A percentile compares a stretch with the other conserved stretches of the same genome.
phyloP scores from a whole-genome alignment of 805 yeast genomes.

The Candida schatavii region DNA sequence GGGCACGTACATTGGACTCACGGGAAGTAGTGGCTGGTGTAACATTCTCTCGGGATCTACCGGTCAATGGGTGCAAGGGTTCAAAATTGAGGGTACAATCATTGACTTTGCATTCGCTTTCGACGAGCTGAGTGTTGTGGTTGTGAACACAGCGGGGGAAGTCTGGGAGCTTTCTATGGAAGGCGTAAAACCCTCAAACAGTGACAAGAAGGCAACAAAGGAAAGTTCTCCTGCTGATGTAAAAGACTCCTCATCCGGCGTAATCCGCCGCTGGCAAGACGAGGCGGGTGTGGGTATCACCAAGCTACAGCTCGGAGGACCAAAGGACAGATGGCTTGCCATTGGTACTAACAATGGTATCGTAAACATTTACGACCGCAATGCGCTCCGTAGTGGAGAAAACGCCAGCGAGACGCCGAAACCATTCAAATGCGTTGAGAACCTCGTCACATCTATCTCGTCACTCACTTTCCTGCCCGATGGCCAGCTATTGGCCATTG shows the following conservation, averaged over 20 bases:
- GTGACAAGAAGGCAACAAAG: conserved; percentile 19
- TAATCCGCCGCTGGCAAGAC: conserved; percentile 76
- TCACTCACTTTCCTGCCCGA: conserved; percentile 73
- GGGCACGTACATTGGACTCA: conserved; percentile 70
- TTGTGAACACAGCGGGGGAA: conserved; percentile 77
- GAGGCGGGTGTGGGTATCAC: conserved; percentile 85
- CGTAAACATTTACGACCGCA: conserved; percentile 79
- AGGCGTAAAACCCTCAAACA: conserved; percentile 4
- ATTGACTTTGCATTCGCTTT: conserved; percentile 73
- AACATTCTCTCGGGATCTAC: conserved; percentile 72
- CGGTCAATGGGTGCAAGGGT: conserved; percentile 85
- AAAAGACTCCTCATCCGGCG: conserved; percentile 38
- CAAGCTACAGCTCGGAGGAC: conserved; percentile 67
- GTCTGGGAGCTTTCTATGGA: conserved; percentile 73
- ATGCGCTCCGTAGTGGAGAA: conserved; percentile 7
- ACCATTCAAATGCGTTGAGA: conserved; percentile 69
- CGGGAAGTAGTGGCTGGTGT: conserved; percentile 90
- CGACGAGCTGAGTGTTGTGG: conserved; percentile 44
- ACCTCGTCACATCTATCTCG: conserved; percentile 78
- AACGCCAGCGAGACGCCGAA: conserved; percentile 20
- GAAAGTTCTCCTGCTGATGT: background rate
- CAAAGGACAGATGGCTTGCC: conserved; percentile 75
- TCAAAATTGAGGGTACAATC: conserved; percentile 83
- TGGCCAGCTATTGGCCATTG: conserved; percentile 84
- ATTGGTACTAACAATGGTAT: conserved; percentile 87